Evolutionary conservation across 805 yeast species (phyloP).

Genomic region (Lipomyces chichibuensis): DNA sequence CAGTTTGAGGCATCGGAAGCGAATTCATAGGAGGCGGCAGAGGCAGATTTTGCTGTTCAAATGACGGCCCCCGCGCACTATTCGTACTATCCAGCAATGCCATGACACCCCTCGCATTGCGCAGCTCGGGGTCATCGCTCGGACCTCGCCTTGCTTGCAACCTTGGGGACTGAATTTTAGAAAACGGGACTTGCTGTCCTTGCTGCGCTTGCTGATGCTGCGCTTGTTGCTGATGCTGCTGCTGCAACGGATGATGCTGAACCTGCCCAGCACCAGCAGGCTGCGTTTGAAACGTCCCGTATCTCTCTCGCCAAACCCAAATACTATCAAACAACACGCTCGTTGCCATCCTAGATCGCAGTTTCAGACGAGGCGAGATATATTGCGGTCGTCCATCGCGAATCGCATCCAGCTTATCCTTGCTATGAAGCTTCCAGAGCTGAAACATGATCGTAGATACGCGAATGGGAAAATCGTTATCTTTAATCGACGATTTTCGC

Average conservation of each 20-base stretch:
- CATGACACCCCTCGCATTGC: constrained; percentile 29
- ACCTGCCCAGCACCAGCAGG: constrained; percentile 28
- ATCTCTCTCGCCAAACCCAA: constrained; percentile 80
- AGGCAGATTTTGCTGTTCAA: constrained; percentile 28
- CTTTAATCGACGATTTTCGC: constrained; percentile 77
- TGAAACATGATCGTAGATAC: constrained; percentile 93
- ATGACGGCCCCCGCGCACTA: constrained; percentile 22
- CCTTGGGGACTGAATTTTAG: constrained; percentile 26
- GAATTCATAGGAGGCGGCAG: constrained; percentile 18
- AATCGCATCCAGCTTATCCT: constrained; percentile 27
- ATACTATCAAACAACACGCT: constrained; percentile 90
- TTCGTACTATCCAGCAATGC: constrained; percentile 28
- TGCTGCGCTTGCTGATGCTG: constrained; percentile 19
- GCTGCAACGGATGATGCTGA: constrained; percentile 23
- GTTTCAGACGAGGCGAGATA: constrained; percentile 40
- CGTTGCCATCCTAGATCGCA: constrained; percentile 86
- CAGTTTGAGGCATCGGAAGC: not conserved
- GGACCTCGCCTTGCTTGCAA: constrained; percentile 18
- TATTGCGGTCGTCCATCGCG: constrained; percentile 31
- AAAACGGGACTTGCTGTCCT: constrained; percentile 16
- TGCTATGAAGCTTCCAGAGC: constrained; percentile 83
- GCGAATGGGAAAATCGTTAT: constrained; percentile 90
- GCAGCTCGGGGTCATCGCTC: constrained; percentile 24
- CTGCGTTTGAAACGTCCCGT: constrained; percentile 52
- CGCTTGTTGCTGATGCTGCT: constrained; percentile 19